These are phyloP conservation scores for Williopsis jadinii DNA, from an alignment of 1,139 yeast genomes.

Conservation along the genomic window DNA sequence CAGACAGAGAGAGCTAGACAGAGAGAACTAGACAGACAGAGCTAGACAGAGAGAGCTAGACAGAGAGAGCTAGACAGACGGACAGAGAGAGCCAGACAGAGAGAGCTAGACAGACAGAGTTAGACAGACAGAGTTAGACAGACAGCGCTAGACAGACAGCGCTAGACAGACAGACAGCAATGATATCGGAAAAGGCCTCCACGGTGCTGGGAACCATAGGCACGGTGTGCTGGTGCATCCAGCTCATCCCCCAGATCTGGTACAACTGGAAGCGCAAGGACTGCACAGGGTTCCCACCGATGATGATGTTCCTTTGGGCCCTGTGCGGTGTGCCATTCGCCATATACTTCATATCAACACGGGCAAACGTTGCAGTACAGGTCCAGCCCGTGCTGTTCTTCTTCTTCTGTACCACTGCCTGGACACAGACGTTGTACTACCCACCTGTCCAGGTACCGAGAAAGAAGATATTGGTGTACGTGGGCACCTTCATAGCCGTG, in stretches of 20 bases:
- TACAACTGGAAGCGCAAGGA: slow-evolving; percentile 67
- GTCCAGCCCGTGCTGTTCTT: slow-evolving; percentile 86
- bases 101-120: too few species aligned
- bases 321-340: slow-evolving; percentile 78
- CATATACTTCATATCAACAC: slow-evolving; percentile 67
- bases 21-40: too few species aligned
- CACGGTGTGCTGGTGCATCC: slow-evolving; percentile 87
- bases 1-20: too few species aligned
- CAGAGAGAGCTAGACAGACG: too few species aligned
- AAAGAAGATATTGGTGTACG: slow-evolving; percentile 32
- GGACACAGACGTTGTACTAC: slow-evolving; percentile 71
- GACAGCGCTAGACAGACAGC: too few species aligned
- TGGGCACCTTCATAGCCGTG: slow-evolving; percentile 33
- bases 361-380: slow-evolving; percentile 68
- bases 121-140: too few species aligned
- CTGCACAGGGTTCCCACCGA: slow-evolving; percentile 78
- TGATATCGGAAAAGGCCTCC: slow-evolving; percentile 38
- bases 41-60: too few species aligned
- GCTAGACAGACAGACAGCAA: too few species aligned
- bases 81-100: too few species aligned
- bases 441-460: slow-evolving; percentile 53
- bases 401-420: slow-evolving; percentile 59
- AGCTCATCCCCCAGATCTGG: slow-evolving; percentile 76
- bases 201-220: slow-evolving; percentile 86
- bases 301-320: slow-evolving; percentile 83